Conservation (phyloP, 83 land plant genomes). For the Picea abies region DNA sequence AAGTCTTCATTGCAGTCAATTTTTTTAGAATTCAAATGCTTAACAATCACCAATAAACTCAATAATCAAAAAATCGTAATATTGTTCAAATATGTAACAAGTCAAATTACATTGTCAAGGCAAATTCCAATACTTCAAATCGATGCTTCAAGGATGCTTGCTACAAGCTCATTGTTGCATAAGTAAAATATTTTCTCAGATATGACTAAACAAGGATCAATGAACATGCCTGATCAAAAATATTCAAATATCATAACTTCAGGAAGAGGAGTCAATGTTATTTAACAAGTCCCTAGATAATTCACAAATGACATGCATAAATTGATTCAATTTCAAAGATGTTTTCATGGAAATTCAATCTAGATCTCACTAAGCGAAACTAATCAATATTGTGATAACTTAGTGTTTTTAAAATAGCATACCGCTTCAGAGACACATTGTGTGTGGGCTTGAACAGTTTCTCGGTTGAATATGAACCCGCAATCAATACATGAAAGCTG, state of each 20-base stretch:
- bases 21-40: too few relatives aligned
- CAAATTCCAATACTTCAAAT: not conserved
- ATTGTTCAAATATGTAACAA: not conserved
- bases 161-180: not conserved
- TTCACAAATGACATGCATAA: not conserved
- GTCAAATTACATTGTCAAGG: not conserved
- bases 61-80: too few relatives aligned
- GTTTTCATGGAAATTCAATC: not conserved
- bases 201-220: not conserved
- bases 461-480: conserved; percentile 71
- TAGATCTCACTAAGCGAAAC: not conserved
- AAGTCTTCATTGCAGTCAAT: too few relatives aligned
- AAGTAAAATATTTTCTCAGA: not conserved
- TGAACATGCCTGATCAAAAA: not conserved
- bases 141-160: not conserved
- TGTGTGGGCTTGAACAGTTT: conserved; percentile 84
- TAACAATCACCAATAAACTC: too few relatives aligned
- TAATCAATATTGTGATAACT: not conserved
- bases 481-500: conserved; percentile 97
- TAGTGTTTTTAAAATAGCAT: conserved; percentile 6
- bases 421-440: conserved; percentile 92
- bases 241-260: not conserved
- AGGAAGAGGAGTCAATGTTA: not conserved
- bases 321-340: not conserved
- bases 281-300: not conserved